Base-by-base conservation (phyloP, 345 rosid species). In the Populus alba region DNA sequence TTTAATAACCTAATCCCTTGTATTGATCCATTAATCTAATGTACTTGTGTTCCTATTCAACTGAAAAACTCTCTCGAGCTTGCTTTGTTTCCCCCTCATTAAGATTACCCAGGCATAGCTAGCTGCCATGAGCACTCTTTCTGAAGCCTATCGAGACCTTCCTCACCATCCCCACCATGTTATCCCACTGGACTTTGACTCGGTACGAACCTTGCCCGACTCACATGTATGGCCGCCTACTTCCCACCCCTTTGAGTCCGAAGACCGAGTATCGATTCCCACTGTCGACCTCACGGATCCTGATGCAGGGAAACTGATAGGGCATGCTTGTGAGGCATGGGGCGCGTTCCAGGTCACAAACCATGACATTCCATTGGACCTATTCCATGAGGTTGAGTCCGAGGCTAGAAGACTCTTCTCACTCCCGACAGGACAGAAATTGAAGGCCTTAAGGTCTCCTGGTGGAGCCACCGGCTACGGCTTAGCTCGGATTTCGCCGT, bases 301-400 rank as follows among this genome's bases (percentile, higher is more conserved):
- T 0, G 79, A 81, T 29, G 93, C 85, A 6, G 81, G 71, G 25
- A 68, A 78, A 27, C 81, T 77, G 20, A 72, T 87, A 3, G 89
- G 91, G 20, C 78, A 69, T 55, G 97, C 97, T 59, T 91, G 96
- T 74, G 88, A 87, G 80, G 78, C 87, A 38, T 89, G 93, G 93
- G 98, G 98, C 11, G 94, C 82, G 45, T 92, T 94, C 76, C 94
- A 92, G 66, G 81, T 92, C 37, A 77, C 77, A 2, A 88, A 92
- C 84, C 98, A 94, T 31, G 89, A 85, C 57, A 84, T 94, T 72
- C 83, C 91, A 15, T 57, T 68, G 59, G 72, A 35, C 10, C 84
- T 89, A 61, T 72, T 94, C 3, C 75, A 81, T 29, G 92, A 87
- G 47, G 85, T 85, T 4, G 97, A 89, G 88, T 81, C 75, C 0